Evolutionary conservation across 106 monocot genomes (phyloP).

Genomic region (Acorus gramineus): DNA sequence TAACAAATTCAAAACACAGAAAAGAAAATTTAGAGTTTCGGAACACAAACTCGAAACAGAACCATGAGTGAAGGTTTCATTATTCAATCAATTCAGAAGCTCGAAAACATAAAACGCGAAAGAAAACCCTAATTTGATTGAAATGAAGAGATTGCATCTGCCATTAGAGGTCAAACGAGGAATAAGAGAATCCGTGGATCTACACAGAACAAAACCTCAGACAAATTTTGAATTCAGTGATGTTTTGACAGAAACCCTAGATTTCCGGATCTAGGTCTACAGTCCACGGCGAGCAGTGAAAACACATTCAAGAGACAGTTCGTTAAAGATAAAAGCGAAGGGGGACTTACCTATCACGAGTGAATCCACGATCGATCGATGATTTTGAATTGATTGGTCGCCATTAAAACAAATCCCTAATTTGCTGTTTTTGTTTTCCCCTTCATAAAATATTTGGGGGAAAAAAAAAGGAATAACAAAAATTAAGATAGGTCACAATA

Average conservation of each 20-base stretch:
- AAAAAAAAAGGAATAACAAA: constrained; percentile 21
- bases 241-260: constrained; percentile 10
- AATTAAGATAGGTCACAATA: background rate
- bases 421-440: background rate
- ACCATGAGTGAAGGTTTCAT: no score
- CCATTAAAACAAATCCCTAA: constrained; percentile 11
- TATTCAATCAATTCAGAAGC: no score
- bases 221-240: no score
- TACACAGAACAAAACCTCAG: no score
- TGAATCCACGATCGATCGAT: constrained; percentile 9
- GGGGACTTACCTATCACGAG: constrained; percentile 27
- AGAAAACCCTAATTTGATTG: no score
- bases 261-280: constrained; percentile 13
- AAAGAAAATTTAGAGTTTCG: no score
- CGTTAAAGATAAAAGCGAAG: constrained; percentile 9
- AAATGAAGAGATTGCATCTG: no score
- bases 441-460: constrained; percentile 12
- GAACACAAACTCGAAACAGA: no score
- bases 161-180: no score
- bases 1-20: no score
- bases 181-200: no score
- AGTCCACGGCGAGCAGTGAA: constrained; percentile 5
- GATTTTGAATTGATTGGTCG: constrained; percentile 13
- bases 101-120: no score
- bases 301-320: constrained; percentile 1